Evolutionary conservation across 1,284 basidiomycete genomes (phyloP).

Genomic region (Pterulicium gracile): DNA sequence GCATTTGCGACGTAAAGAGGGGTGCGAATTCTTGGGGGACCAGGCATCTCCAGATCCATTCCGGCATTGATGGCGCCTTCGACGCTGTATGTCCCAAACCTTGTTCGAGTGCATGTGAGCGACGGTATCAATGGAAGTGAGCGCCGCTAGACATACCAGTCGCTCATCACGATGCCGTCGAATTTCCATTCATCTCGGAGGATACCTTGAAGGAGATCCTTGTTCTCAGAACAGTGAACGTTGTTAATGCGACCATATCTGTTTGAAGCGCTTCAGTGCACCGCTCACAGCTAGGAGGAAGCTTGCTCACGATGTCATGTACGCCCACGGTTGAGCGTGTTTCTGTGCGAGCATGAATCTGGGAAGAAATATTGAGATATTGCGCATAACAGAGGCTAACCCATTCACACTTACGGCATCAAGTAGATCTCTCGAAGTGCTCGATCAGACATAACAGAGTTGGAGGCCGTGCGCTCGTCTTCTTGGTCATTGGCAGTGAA

Average conservation of each 20-base stretch:
- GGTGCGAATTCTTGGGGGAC: slow-evolving; percentile 52
- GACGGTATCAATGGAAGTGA: too few species aligned
- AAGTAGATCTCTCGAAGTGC: slow-evolving; percentile 64
- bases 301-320: slow-evolving; percentile 42
- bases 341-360: slow-evolving; percentile 61
- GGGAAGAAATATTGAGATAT: too few species aligned
- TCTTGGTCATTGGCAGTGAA: slow-evolving; percentile 57
- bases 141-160: slow-evolving; percentile 32
- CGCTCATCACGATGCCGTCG: slow-evolving; percentile 53
- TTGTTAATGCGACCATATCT: slow-evolving; percentile 61
- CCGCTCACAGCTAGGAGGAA: too few species aligned
- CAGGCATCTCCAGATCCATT: slow-evolving; percentile 63
- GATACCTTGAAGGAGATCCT: slow-evolving; percentile 40
- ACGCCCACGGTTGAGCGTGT: slow-evolving; percentile 47
- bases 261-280: slow-evolving; percentile 7
- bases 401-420: slow-evolving; percentile 56
- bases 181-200: slow-evolving; percentile 62
- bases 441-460: slow-evolving; percentile 50
- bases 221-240: slow-evolving; percentile 52
- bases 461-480: slow-evolving; percentile 49
- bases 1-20: slow-evolving; percentile 41
- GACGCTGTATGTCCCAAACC: slow-evolving; percentile 54
- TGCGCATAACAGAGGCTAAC: too few species aligned
- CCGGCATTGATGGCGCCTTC: slow-evolving; percentile 53
- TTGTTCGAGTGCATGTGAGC: too few species aligned